Base-by-base conservation (phyloP, 2,329 filamentous ascomycete species). In the Fusarium succisae region DNA sequence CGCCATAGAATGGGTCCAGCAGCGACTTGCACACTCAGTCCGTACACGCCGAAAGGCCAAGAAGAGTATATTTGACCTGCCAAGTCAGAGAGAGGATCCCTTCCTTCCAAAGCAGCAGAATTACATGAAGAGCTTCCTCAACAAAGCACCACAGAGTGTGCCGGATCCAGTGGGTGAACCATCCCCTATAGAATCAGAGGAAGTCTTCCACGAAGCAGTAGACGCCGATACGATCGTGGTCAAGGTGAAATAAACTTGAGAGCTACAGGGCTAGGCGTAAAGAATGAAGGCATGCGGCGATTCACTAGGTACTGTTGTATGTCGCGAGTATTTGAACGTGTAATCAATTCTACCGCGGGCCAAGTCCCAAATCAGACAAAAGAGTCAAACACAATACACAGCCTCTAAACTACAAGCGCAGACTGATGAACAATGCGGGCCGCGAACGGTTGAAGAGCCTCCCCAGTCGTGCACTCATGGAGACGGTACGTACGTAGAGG, bases 1-100 rank as follows among this genome's bases (percentile, higher is more conserved):
- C 61, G 87, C 88, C 17, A 86, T 97, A 44, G 93, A 97, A 77
- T 88, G 91, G 65, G 84, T 98, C n/a, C 88, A 91, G 66, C 91
- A 93, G 77, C 90, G 95, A 63, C 85, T 98, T 20, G 83, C 91
- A 53, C 91, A 92, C 79, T 88, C 90, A 6, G 91, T 96, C 54
- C 87, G 94, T 55, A 93, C 93, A 17, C 89, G 88, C 74, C 86
- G 85, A 51, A 87, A 84, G 56, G 85, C 85, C 17, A 90, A 87
- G 77, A 85, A 84, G 66, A 87, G 84, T 73, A 85, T 90, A 9
- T 90, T 88, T 73, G 86, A 86, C 35, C 30, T 82, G 8, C 77
- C 69, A 8, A 70, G 69, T 54, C 81, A 69, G 73, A 79, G 66
- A 74, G 81, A 86, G 58, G 83, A 87, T 64, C 70, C 78, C 66